These are phyloP conservation scores for Saprolegnia diclina DNA, from an alignment of 352 stramenopile genomes.

Conservation along the genomic window DNA sequence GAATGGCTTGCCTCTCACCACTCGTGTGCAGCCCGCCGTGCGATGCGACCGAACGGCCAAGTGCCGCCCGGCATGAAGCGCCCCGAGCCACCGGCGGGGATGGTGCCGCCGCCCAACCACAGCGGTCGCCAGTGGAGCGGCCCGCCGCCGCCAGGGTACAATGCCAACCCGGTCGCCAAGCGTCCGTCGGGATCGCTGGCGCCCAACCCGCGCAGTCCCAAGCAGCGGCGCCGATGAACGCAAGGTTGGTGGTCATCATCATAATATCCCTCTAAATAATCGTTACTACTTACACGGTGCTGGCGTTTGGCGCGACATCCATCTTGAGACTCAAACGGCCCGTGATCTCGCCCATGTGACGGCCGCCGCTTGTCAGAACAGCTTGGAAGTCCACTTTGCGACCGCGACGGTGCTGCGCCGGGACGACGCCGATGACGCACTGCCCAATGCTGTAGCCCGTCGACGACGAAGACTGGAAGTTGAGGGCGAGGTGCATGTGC, in stretches of 20 bases:
- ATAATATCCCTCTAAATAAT: too few relatives aligned
- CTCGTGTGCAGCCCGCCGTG: background rate
- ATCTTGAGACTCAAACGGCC: background rate
- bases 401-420: background rate
- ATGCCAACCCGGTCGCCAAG: constrained; percentile 35
- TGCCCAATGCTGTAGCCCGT: constrained; percentile 15
- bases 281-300: too few relatives aligned
- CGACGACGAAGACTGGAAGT: constrained; percentile 13
- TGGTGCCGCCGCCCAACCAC: constrained; percentile 35
- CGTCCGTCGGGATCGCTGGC: constrained; percentile 29
- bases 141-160: constrained; percentile 12
- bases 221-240: constrained; percentile 41
- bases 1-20: constrained; percentile 22
- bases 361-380: constrained; percentile 9
- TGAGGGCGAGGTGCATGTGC: constrained; percentile 20
- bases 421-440: constrained; percentile 14
- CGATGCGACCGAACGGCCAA: background rate
- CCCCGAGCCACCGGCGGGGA: background rate
- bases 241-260: too few relatives aligned
- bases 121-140: constrained; percentile 23
- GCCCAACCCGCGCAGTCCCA: constrained; percentile 41
- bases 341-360: constrained; percentile 14
- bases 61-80: background rate
- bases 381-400: constrained; percentile 18
- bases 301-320: background rate